Evolutionary conservation across 108 stramenopile species (phyloP).

Genomic region (Cyclotella kingstonii): DNA sequence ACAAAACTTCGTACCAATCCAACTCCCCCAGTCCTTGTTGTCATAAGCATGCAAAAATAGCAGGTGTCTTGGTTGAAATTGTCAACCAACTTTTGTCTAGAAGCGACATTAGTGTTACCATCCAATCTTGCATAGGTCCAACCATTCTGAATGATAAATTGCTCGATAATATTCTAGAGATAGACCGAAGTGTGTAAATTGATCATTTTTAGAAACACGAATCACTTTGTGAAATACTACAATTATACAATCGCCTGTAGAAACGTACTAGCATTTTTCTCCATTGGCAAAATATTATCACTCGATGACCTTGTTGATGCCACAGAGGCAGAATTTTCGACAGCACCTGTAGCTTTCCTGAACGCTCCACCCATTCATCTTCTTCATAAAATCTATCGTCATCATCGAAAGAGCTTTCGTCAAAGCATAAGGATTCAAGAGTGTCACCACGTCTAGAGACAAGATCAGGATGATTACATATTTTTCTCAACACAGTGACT

Average conservation of each 20-base stretch:
- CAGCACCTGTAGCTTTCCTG: slow-evolving; percentile 93
- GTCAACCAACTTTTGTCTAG: slow-evolving; percentile 88
- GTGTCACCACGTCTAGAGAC: slow-evolving; percentile 53
- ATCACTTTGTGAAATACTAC: no score
- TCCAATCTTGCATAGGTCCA: slow-evolving; percentile 92
- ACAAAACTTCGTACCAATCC: slow-evolving; percentile 54
- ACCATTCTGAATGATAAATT: slow-evolving; percentile 59
- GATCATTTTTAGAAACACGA: background rate
- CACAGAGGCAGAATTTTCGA: slow-evolving; percentile 91
- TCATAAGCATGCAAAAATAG: slow-evolving; percentile 92
- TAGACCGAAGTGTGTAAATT: background rate
- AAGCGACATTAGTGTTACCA: slow-evolving; percentile 89
- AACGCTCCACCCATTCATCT: slow-evolving; percentile 60
- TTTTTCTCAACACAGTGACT: slow-evolving; percentile 88
- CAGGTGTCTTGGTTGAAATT: slow-evolving; percentile 84
- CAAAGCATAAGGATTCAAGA: slow-evolving; percentile 30
- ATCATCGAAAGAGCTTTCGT: slow-evolving; percentile 49
- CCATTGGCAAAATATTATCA: slow-evolving; percentile 96
- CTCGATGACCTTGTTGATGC: slow-evolving; percentile 91
- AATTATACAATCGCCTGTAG: no score
- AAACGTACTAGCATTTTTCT: slow-evolving; percentile 84
- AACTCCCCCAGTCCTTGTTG: slow-evolving; percentile 96
- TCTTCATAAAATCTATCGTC: slow-evolving; percentile 44
- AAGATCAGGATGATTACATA: slow-evolving; percentile 97
- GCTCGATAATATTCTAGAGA: slow-evolving; percentile 76